These are phyloP conservation scores for Aspergillus udagawae DNA, from an alignment of 2,329 filamentous ascomycete species.

Conservation along the genomic window DNA sequence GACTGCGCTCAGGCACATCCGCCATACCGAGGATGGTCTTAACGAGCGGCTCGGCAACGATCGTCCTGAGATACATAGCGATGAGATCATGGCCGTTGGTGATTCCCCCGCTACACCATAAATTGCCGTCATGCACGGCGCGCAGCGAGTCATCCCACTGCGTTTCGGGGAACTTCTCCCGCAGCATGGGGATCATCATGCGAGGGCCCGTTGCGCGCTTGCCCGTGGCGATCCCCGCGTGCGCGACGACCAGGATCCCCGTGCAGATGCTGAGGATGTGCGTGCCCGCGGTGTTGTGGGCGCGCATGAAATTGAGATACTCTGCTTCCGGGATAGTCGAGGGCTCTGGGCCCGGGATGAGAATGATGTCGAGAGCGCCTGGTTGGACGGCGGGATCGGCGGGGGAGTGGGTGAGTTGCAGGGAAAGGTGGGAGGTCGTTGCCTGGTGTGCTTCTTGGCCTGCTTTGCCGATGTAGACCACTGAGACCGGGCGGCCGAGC, in stretches of 20 bases:
- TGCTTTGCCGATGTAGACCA: conserved; percentile 27
- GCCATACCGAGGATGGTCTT: conserved; percentile 32
- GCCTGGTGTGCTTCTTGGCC: conserved; percentile 10
- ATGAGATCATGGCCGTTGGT: conserved; percentile 26
- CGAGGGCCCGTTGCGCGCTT: conserved; percentile 20
- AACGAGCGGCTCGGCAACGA: conserved; percentile 22
- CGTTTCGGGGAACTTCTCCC: conserved; percentile 20
- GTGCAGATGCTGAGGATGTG: conserved; percentile 27
- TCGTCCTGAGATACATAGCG: conserved; percentile 16
- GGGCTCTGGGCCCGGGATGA: conserved; percentile 38
- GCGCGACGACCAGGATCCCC: conserved; percentile 16
- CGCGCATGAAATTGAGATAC: conserved; percentile 28
- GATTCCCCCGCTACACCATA: conserved; percentile 24
- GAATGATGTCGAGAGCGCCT: conserved; percentile 33
- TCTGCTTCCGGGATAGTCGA: conserved; percentile 21
- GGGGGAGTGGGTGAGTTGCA: conserved; percentile 26
- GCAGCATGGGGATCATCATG: conserved; percentile 18
- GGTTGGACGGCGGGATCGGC: conserved; percentile 28
- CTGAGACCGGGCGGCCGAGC: conserved; percentile 22
- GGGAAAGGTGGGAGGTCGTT: conserved; percentile 25
- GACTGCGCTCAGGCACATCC: conserved; percentile 25
- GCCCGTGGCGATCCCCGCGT: conserved; percentile 21
- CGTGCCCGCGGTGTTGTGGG: conserved; percentile 26
- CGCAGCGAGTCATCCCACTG: conserved; percentile 19
- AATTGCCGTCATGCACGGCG: conserved; percentile 19